phyloP scores from a whole-genome alignment of 768 basidiomycete species.

The Lentinula detonsa region DNA sequence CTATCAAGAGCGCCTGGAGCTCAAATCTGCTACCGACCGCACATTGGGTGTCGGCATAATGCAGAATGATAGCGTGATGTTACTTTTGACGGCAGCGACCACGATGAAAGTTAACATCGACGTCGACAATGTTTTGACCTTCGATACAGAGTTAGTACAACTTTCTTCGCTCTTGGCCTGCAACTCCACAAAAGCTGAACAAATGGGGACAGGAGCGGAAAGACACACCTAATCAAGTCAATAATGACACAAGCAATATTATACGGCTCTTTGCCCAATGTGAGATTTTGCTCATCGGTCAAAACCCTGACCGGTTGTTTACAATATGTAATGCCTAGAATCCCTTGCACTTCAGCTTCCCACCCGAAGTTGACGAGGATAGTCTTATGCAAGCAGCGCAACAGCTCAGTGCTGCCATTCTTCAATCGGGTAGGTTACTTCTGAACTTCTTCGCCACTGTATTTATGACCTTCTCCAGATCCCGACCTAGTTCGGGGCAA shows the following conservation, averaged over 20 bases:
- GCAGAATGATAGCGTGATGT: constrained; percentile 38
- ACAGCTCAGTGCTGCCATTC: constrained; percentile 62
- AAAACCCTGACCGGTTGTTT: background rate
- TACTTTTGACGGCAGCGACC: constrained; percentile 60
- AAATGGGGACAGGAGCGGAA: constrained; percentile 33
- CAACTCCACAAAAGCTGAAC: background rate
- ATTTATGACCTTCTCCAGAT: constrained; percentile 31
- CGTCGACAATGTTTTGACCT: constrained; percentile 51
- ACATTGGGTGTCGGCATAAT: constrained; percentile 67
- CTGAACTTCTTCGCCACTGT: background rate
- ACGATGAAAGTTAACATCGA: constrained; percentile 67
- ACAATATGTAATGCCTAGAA: constrained; percentile 35
- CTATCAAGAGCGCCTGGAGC: constrained; percentile 65
- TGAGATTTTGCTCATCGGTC: constrained; percentile 18
- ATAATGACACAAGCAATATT: constrained; percentile 81
- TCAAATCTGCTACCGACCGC: constrained; percentile 61
- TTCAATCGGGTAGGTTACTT: constrained; percentile 60
- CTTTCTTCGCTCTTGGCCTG: background rate
- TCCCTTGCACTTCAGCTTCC: constrained; percentile 75
- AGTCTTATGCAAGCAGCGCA: constrained; percentile 77
- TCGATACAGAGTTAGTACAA: constrained; percentile 55
- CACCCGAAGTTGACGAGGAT: constrained; percentile 73
- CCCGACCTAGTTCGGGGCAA: constrained; percentile 62
- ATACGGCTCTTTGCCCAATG: constrained; percentile 64
- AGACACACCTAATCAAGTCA: constrained; percentile 64